Evolutionary conservation across 139 green algal genomes (phyloP), one percentile per base, ranked within the genome.

Genomic region (Chlamydomonas incerta): DNA sequence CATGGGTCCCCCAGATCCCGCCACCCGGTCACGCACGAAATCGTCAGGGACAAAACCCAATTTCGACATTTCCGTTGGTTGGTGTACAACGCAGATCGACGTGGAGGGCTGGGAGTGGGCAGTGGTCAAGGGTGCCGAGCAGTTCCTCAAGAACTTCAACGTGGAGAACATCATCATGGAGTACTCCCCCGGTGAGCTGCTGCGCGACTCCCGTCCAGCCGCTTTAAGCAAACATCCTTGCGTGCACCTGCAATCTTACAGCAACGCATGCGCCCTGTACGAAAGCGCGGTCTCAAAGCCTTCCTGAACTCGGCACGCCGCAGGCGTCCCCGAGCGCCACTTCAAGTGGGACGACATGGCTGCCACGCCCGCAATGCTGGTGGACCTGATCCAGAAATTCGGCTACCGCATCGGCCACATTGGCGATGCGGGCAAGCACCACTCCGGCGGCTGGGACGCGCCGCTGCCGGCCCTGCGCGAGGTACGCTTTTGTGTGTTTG

Each of bases 81-180:
- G 6, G 41, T 50, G 8, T 15, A 31, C 34, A 24, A 15, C 31
- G 1, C 87, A 96, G 90, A 84, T 93, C 1, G 95, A 98, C 69
- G 95, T 96, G 31, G 95, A 98, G 85, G 95, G 95, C 11, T 95
- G 88, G 88, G 88, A 92, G 84, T 92, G 88, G 88, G 81, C 79
- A 6, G 88, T 92, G 34, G 76, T 92, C 35, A 13, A 77, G 66
- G 88, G 88, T 9, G 88, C 79, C 3, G 58, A 23, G 2, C 29
- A 58, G 52, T 60, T 91, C 26, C 34, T 91, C 23, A 72, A 63
- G 11, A 67, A 67, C 5, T 41, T 80, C 67, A 58, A 80, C 21
- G 83, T 91, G 55, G 77, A 94, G 47, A 93, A 96, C 73, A 70
- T 95, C 3, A 50, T 95, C 50, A 92, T 96, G 90, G 93, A 97